These are phyloP conservation scores for Cytospora leucostoma DNA, from an alignment of 2,329 filamentous ascomycete genomes.

Conservation along the genomic window DNA sequence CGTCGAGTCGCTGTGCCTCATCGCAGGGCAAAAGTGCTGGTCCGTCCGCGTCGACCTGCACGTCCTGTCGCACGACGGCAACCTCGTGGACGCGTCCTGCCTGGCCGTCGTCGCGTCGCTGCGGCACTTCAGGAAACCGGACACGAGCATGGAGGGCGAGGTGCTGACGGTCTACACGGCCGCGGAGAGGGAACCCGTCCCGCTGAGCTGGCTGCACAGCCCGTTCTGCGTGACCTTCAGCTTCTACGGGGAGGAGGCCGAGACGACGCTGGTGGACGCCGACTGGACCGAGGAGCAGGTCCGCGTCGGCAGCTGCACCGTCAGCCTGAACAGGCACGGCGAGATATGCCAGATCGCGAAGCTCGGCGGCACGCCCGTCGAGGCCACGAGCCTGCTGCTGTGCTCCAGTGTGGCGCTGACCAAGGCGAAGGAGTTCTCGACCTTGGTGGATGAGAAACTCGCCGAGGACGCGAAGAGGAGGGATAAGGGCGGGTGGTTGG, in stretches of 20 bases:
- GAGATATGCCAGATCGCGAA: constrained; percentile 93
- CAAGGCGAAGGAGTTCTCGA: constrained; percentile 80
- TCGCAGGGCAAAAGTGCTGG: constrained; percentile 90
- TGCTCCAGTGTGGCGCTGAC: constrained; percentile 73
- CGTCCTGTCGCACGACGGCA: constrained; percentile 87
- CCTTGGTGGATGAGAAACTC: constrained; percentile 70
- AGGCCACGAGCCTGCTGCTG: constrained; percentile 75
- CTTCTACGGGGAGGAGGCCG: constrained; percentile 74
- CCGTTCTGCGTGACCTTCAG: constrained; percentile 90
- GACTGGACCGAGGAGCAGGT: constrained; percentile 76
- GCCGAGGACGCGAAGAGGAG: constrained; percentile 76
- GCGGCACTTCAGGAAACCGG: constrained; percentile 87
- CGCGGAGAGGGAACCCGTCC: constrained; percentile 85
- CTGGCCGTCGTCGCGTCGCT: constrained; percentile 85
- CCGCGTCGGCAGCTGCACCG: constrained; percentile 70
- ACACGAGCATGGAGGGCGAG: constrained; percentile 83
- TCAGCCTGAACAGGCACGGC: constrained; percentile 86
- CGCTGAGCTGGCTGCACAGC: constrained; percentile 86
- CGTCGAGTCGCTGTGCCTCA: constrained; percentile 91
- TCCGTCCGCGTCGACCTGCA: constrained; percentile 89
- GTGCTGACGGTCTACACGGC: constrained; percentile 80
- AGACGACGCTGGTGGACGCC: constrained; percentile 71
- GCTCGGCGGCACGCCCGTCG: constrained; percentile 78
- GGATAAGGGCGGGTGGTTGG: constrained; percentile 76
- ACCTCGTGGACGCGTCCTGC: constrained; percentile 82